Percentiles rank a stretch among this genome's conserved stretches.
Evolutionary conservation across 164 flowering plant genomes (phyloP).

Genomic region (Annona cherimola): DNA sequence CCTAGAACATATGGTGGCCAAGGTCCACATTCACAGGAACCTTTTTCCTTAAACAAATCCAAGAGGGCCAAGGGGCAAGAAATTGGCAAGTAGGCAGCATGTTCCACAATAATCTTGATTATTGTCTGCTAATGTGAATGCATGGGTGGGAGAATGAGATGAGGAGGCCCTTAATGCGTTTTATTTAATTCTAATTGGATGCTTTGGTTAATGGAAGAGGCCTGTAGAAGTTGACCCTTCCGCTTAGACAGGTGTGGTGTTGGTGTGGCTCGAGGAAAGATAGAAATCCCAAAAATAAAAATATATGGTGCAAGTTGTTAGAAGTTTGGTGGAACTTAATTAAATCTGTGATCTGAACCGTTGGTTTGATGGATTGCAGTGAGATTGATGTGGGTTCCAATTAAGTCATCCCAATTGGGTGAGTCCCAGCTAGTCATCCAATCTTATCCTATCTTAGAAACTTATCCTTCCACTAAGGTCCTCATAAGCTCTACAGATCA

Average conservation of each 20-base stretch:
- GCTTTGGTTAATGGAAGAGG: constrained; percentile 14
- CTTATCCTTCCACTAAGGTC: too few relatives aligned
- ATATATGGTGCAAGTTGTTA: too few relatives aligned
- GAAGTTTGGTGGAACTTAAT: too few relatives aligned
- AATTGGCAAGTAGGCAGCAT: constrained; percentile 27
- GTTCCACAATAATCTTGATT: constrained; percentile 18
- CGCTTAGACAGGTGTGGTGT: constrained; percentile 5
- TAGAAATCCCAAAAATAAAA: not conserved
- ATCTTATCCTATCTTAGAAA: too few relatives aligned
- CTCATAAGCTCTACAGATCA: too few relatives aligned
- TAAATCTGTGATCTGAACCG: too few relatives aligned
- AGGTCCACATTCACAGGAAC: not conserved
- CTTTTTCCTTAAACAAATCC: not conserved
- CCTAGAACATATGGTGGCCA: not conserved
- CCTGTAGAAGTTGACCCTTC: constrained; percentile 22
- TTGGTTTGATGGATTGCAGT: too few relatives aligned
- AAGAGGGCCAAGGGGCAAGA: not conserved
- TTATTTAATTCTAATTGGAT: not conserved
- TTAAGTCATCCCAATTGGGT: too few relatives aligned
- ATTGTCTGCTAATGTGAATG: constrained; percentile 21
- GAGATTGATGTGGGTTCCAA: too few relatives aligned
- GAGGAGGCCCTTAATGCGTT: constrained; percentile 10
- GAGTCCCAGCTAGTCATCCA: too few relatives aligned
- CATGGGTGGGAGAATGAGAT: constrained; percentile 5
- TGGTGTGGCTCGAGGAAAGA: constrained; percentile 48